A percentile compares a stretch with the other conserved stretches of the same genome.
These are phyloP conservation scores for Thelonectria discophora DNA, from an alignment of 2,329 filamentous ascomycete species.

Conservation along the genomic window DNA sequence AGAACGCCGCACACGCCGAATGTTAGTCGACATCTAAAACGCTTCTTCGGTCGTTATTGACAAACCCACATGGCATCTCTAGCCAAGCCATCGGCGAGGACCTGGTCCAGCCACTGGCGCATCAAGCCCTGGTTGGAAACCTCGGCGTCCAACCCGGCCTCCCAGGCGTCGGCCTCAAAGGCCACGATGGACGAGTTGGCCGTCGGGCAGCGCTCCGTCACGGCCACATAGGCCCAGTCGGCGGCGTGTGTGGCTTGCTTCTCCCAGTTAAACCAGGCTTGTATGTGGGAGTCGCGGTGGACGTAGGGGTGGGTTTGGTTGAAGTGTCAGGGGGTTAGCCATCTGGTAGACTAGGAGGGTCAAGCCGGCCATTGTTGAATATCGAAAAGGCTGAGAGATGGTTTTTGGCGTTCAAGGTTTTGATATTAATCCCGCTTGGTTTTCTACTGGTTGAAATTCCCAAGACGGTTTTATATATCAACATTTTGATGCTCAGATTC, in stretches of 20 bases:
- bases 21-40: too few relatives aligned
- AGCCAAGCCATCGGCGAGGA: conserved; percentile 3
- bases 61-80: conserved; percentile 5
- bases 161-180: conserved; percentile 21
- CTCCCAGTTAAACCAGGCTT: conserved; percentile 23
- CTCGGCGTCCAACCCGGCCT: conserved; percentile 11
- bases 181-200: conserved; percentile 9
- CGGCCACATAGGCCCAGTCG: conserved; percentile 16
- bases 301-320: conserved; percentile 4
- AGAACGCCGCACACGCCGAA: neutral
- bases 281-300: conserved; percentile 13
- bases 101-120: conserved; percentile 21
- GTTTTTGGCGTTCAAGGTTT: too few relatives aligned
- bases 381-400: too few relatives aligned
- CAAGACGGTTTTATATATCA: too few relatives aligned
- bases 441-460: too few relatives aligned
- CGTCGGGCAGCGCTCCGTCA: conserved; percentile 10
- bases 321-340: too few relatives aligned
- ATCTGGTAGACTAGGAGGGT: too few relatives aligned
- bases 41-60: too few relatives aligned
- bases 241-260: conserved; percentile 13
- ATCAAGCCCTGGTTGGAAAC: conserved; percentile 13
- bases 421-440: too few relatives aligned
- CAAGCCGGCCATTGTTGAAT: too few relatives aligned
- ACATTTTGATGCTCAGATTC: too few relatives aligned